Percentiles rank a stretch among this genome's conserved stretches.
These are phyloP conservation scores for Fusarium sublunatum DNA, from an alignment of 2,329 filamentous ascomycete genomes.

Conservation along the genomic window DNA sequence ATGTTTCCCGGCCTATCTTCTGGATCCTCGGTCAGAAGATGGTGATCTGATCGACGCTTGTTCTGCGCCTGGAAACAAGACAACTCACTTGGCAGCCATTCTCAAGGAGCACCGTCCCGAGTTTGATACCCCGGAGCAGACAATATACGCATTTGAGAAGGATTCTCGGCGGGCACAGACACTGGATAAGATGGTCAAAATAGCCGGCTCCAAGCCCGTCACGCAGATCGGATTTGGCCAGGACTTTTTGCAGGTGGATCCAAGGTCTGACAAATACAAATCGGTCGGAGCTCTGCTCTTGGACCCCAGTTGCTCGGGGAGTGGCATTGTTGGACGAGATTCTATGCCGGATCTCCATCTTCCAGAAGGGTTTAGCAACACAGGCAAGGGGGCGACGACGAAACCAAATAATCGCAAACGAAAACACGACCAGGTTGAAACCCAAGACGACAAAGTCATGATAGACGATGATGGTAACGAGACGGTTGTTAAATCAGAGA, in stretches of 20 bases:
- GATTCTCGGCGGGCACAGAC: constrained; percentile 77
- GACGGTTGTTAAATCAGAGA: constrained; percentile 62
- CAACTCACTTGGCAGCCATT: constrained; percentile 88
- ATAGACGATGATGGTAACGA: constrained; percentile 70
- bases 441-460: constrained; percentile 52
- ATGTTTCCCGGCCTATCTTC: constrained; percentile 91
- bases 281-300: constrained; percentile 85
- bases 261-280: constrained; percentile 67
- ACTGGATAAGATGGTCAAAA: constrained; percentile 84
- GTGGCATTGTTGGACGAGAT: constrained; percentile 91
- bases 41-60: constrained; percentile 92
- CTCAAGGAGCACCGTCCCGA: constrained; percentile 60
- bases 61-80: constrained; percentile 96
- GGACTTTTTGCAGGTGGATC: constrained; percentile 85
- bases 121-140: constrained; percentile 49
- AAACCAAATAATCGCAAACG: constrained; percentile 56
- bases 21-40: constrained; percentile 73
- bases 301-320: constrained; percentile 95
- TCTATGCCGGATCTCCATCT: constrained; percentile 77
- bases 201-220: constrained; percentile 75
- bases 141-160: constrained; percentile 83
- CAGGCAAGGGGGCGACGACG: constrained; percentile 26
- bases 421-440: constrained; percentile 55
- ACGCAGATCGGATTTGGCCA: constrained; percentile 78
- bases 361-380: constrained; percentile 50